Evolutionary conservation across 768 basidiomycete species (phyloP).

Genomic region (Leccinum subgranulosum): DNA sequence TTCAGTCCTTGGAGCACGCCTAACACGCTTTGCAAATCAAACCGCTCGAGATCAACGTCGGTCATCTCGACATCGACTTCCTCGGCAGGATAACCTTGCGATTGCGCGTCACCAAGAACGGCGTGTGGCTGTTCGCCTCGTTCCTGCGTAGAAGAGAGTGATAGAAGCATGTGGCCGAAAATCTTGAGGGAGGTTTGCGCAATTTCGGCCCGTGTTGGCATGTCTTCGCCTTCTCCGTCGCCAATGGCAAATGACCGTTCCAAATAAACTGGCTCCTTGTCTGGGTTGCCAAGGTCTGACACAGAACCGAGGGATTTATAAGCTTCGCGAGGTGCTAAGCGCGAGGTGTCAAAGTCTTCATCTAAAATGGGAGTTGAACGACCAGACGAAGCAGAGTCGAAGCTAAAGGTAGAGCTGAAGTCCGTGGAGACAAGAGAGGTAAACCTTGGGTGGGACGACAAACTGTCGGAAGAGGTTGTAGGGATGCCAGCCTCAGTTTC

Average conservation of each 20-base stretch:
- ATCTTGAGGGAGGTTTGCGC: constrained; percentile 45
- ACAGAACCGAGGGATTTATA: constrained; percentile 57
- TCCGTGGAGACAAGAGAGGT: constrained; percentile 13
- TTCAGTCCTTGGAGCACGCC: constrained; percentile 66
- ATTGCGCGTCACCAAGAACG: constrained; percentile 14
- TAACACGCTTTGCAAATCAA: constrained; percentile 63
- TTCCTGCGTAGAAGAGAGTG: constrained; percentile 19
- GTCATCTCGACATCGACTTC: constrained; percentile 26
- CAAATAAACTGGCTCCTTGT: constrained; percentile 29
- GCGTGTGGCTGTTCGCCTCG: neutral
- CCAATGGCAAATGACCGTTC: constrained; percentile 5
- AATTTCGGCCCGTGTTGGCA: constrained; percentile 51
- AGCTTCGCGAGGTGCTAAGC: constrained; percentile 21
- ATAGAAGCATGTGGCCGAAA: constrained; percentile 37
- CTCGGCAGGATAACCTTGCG: constrained; percentile 24
- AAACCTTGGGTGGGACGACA: neutral
- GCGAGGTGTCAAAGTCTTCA: constrained; percentile 17
- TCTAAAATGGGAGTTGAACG: constrained; percentile 26
- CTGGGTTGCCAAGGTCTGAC: constrained; percentile 54
- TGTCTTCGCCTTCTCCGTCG: constrained; percentile 21
- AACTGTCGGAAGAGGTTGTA: neutral
- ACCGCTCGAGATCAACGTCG: constrained; percentile 43
- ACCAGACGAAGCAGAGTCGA: constrained; percentile 20
- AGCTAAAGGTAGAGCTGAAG: constrained; percentile 30
- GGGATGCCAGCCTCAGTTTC: constrained; percentile 4